These are phyloP conservation scores for Sideroxylon spinosum DNA, from an alignment of 179 eudicot species.

Conservation along the genomic window DNA sequence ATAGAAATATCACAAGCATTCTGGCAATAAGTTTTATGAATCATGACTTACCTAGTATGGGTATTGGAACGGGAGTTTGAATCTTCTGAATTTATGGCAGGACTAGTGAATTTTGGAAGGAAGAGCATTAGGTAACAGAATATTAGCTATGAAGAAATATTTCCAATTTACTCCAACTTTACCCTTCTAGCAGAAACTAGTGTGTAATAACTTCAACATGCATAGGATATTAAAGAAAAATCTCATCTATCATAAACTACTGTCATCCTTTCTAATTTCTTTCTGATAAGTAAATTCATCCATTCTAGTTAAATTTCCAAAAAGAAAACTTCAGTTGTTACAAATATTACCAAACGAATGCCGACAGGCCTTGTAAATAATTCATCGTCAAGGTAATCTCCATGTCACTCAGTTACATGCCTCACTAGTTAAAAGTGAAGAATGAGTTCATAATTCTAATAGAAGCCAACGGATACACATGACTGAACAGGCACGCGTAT, in stretches of 20 bases:
- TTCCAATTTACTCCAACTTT: not conserved
- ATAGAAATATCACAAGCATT: too few relatives aligned
- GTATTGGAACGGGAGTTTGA: too few relatives aligned
- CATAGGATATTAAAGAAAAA: not conserved
- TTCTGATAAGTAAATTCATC: too few relatives aligned
- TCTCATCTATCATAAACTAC: not conserved
- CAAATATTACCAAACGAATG: not conserved
- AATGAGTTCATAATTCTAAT: not conserved
- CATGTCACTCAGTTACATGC: not conserved
- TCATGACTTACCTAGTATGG: too few relatives aligned
- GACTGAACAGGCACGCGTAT: not conserved
- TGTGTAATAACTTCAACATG: not conserved
- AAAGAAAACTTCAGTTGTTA: not conserved
- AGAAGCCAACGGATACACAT: not conserved
- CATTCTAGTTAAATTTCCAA: not conserved
- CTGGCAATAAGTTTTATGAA: too few relatives aligned
- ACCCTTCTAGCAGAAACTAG: not conserved
- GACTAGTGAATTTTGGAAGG: too few relatives aligned
- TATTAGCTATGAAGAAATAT: too few relatives aligned
- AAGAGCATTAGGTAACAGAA: too few relatives aligned
- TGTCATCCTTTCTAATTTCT: not conserved
- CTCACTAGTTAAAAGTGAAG: conserved; percentile 3
- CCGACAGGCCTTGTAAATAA: not conserved
- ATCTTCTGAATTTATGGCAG: too few relatives aligned
- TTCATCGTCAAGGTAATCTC: conserved; percentile 8